These are phyloP conservation scores for Oryza rufipogon DNA, from an alignment of 176 grass and related monocot species.

Conservation along the genomic window DNA sequence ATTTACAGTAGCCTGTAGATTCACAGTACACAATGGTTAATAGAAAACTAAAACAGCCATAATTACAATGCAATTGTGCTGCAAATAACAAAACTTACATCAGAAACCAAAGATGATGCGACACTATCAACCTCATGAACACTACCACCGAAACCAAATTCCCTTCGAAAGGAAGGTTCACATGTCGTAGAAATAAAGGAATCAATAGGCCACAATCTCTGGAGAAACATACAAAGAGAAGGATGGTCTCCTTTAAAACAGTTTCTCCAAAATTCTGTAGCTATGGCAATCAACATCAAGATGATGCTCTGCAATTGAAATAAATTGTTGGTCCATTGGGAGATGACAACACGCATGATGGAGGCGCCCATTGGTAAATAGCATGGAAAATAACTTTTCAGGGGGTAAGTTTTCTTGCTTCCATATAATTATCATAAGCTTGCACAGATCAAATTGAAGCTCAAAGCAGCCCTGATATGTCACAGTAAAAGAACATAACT, in stretches of 20 bases:
- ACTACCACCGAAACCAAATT: constrained; percentile 44
- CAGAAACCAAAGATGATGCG: constrained; percentile 65
- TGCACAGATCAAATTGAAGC: constrained; percentile 77
- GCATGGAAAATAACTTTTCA: constrained; percentile 60
- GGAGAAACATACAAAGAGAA: constrained; percentile 66
- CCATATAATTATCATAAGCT: constrained; percentile 64
- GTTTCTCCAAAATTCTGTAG: constrained; percentile 68
- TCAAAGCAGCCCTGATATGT: constrained; percentile 72
- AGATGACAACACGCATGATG: constrained; percentile 72
- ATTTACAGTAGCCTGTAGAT: constrained; percentile 55
- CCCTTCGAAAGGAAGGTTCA: constrained; percentile 28
- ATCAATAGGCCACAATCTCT: constrained; percentile 54
- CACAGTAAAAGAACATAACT: constrained; percentile 30
- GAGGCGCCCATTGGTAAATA: constrained; percentile 68
- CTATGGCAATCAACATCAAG: constrained; percentile 47
- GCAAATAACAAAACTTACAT: constrained; percentile 56
- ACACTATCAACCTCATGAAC: constrained; percentile 56
- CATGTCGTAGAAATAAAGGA: constrained; percentile 50
- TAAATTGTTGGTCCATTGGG: constrained; percentile 60
- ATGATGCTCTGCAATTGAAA: constrained; percentile 57
- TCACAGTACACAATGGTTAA: constrained; percentile 43
- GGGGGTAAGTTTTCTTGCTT: constrained; percentile 58
- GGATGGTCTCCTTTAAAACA: constrained; percentile 61
- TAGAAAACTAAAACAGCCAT: constrained; percentile 17
- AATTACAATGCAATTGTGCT: background rate